These are phyloP conservation scores for Trametes cingulata DNA, from an alignment of 768 basidiomycete genomes.

Conservation along the genomic window DNA sequence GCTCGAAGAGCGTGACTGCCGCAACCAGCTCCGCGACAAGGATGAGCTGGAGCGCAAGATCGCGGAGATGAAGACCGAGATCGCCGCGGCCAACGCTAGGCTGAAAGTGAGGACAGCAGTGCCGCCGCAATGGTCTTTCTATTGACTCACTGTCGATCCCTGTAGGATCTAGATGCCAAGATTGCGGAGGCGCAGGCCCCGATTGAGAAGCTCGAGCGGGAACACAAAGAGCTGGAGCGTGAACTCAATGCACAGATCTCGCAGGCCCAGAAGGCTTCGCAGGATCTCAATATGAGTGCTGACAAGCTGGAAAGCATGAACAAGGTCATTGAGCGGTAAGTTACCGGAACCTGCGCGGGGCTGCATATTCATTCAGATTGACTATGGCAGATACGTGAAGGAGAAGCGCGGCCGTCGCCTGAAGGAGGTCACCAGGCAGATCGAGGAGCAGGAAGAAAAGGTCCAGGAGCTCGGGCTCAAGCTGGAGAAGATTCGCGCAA, in stretches of 20 bases:
- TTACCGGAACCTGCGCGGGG: neutral
- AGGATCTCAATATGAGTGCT: slow-evolving; percentile 64
- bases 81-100: slow-evolving; percentile 42
- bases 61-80: slow-evolving; percentile 58
- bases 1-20: slow-evolving; percentile 57
- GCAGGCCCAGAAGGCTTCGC: slow-evolving; percentile 54
- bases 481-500: slow-evolving; percentile 42
- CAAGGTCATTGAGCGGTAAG: slow-evolving; percentile 66
- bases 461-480: slow-evolving; percentile 44
- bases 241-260: slow-evolving; percentile 50
- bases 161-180: slow-evolving; percentile 62
- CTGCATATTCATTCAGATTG: neutral
- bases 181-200: slow-evolving; percentile 64
- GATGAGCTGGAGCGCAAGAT: slow-evolving; percentile 56
- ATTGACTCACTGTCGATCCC: slow-evolving; percentile 4
- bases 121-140: neutral
- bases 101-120: slow-evolving; percentile 47
- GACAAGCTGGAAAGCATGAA: slow-evolving; percentile 64
- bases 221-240: slow-evolving; percentile 49
- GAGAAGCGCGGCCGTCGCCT: slow-evolving; percentile 63
- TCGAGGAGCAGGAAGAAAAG: slow-evolving; percentile 49
- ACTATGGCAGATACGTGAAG: slow-evolving; percentile 62
- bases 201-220: slow-evolving; percentile 60
- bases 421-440: slow-evolving; percentile 55
- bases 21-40: slow-evolving; percentile 60